These are phyloP conservation scores for Neolentinus lepideus DNA, from an alignment of 1,284 basidiomycete species.

Conservation along the genomic window DNA sequence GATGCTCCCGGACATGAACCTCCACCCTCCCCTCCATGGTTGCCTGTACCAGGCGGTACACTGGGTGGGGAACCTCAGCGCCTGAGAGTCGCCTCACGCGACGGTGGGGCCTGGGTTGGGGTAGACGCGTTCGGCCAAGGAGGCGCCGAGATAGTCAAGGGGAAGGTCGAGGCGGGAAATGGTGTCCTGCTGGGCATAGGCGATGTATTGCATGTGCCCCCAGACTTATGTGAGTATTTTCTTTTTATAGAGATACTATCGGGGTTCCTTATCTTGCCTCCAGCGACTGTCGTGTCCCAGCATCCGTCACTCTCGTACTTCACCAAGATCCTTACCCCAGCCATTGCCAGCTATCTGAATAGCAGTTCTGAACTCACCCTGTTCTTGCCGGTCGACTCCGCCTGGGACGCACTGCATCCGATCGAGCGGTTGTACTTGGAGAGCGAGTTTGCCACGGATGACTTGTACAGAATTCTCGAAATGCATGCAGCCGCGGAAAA, in stretches of 20 bases:
- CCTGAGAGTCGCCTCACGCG: constrained; percentile 53
- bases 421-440: constrained; percentile 82
- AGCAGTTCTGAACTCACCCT: constrained; percentile 73
- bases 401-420: constrained; percentile 60
- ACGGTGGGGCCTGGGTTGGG: constrained; percentile 51
- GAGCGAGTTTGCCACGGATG: constrained; percentile 76
- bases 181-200: constrained; percentile 77
- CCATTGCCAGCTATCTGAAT: constrained; percentile 49
- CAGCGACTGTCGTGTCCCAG: constrained; percentile 51
- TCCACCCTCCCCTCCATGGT: constrained; percentile 78
- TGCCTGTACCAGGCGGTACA: constrained; percentile 75
- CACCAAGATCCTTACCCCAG: constrained; percentile 52
- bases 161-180: constrained; percentile 53
- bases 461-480: constrained; percentile 70
- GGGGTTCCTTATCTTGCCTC: not conserved
- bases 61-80: constrained; percentile 82
- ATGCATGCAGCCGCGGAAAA: constrained; percentile 63
- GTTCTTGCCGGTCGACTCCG: constrained; percentile 83
- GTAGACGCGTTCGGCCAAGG: constrained; percentile 68
- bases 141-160: constrained; percentile 58
- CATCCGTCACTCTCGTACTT: constrained; percentile 68
- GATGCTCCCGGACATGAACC: constrained; percentile 56
- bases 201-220: constrained; percentile 71
- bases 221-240: constrained; percentile 56
- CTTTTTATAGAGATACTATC: constrained; percentile 4